These are phyloP conservation scores for Fraxinus excelsior DNA, from an alignment of 257 asterid species.

Conservation along the genomic window DNA sequence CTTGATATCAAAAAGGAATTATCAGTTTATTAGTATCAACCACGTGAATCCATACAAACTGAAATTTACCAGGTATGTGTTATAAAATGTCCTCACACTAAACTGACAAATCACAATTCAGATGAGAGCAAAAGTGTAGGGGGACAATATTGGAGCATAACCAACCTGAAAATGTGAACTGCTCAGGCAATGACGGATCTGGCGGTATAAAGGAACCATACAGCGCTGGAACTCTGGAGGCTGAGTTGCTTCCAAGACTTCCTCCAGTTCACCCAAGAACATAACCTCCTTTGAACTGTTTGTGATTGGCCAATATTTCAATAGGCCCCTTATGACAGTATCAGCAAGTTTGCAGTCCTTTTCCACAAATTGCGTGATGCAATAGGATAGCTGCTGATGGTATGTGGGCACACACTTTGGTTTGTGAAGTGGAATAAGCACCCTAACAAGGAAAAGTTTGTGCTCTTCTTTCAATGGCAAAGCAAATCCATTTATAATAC, in stretches of 20 bases:
- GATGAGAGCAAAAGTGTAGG: not conserved
- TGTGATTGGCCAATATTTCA: constrained; percentile 81
- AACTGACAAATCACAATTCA: constrained; percentile 41
- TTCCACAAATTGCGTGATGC: constrained; percentile 77
- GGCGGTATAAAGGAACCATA: constrained; percentile 74
- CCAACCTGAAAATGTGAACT: constrained; percentile 84
- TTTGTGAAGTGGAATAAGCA: constrained; percentile 82
- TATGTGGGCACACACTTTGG: constrained; percentile 53
- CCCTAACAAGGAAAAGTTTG: constrained; percentile 82
- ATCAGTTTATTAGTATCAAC: not conserved
- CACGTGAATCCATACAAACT: not conserved
- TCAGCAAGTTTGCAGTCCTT: constrained; percentile 83
- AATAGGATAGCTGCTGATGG: constrained; percentile 79
- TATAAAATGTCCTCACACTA: not conserved
- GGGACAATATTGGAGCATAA: not conserved
- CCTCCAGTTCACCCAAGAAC: constrained; percentile 86
- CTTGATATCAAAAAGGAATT: not conserved
- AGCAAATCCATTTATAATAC: constrained; percentile 90
- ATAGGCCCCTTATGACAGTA: constrained; percentile 72
- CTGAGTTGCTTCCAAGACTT: constrained; percentile 83
- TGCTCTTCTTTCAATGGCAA: constrained; percentile 91
- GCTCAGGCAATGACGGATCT: constrained; percentile 63
- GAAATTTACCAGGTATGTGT: not conserved
- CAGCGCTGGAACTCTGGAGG: constrained; percentile 77
- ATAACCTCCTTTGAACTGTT: constrained; percentile 82